Evolutionary conservation across 129 eudicot genomes (phyloP).

Genomic region (Pulicaria dysenterica): DNA sequence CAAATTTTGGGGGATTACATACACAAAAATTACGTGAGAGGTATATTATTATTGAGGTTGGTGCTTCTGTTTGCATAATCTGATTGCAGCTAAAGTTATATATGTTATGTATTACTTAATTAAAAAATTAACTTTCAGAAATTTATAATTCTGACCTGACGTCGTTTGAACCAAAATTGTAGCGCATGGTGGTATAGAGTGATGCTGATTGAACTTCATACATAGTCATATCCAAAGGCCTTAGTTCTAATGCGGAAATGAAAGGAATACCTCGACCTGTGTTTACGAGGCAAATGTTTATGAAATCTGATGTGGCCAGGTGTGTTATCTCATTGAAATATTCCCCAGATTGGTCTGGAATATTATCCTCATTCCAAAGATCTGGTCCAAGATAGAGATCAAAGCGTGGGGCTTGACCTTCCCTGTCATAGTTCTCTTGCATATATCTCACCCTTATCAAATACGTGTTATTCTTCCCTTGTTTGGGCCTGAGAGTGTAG

Average conservation of each 20-base stretch:
- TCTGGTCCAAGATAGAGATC: slow-evolving; percentile 49
- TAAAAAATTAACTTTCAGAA: no score
- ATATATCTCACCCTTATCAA: slow-evolving; percentile 40
- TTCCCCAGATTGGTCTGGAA: not conserved
- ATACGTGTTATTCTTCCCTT: slow-evolving; percentile 37
- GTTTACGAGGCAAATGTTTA: slow-evolving; percentile 39
- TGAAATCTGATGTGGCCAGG: slow-evolving; percentile 28
- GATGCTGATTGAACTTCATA: not conserved
- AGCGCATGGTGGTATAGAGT: no score
- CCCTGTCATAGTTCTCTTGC: slow-evolving; percentile 46
- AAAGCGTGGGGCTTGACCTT: slow-evolving; percentile 27
- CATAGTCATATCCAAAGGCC: not conserved
- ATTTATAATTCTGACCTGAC: not conserved
- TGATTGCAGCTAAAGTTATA: not conserved
- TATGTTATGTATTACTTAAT: no score
- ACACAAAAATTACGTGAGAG: no score
- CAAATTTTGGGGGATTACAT: no score
- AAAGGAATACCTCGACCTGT: slow-evolving; percentile 32
- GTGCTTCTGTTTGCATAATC: not conserved
- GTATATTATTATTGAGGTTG: not conserved
- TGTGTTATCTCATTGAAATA: slow-evolving; percentile 35
- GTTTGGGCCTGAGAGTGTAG: slow-evolving; percentile 41
- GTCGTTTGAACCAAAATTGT: not conserved
- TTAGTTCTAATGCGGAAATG: slow-evolving; percentile 32
- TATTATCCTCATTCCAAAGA: slow-evolving; percentile 40